phyloP scores from a whole-genome alignment of 2,329 filamentous ascomycete species.

The Blastomyces silverae region DNA sequence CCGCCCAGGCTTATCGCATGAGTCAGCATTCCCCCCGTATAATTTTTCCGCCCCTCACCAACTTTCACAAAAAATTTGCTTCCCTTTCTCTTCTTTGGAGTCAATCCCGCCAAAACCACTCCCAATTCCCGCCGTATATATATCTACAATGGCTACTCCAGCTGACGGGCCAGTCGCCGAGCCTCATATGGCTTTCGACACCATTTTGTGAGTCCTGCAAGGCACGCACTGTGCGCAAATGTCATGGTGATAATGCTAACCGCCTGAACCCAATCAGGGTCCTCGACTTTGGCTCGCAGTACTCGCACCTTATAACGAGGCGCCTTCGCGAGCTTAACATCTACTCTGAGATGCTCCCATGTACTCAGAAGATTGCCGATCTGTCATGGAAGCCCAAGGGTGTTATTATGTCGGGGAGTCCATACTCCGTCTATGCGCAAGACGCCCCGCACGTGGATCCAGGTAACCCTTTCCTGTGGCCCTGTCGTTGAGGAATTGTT shows the following conservation, averaged over 20 bases:
- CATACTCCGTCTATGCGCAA: conserved; percentile 73
- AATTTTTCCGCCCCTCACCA: conserved; percentile 5
- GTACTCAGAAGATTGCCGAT: conserved; percentile 71
- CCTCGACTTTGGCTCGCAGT: conserved; percentile 48
- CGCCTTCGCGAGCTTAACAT: conserved; percentile 71
- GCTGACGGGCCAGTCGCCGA: neutral
- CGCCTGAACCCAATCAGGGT: conserved; percentile 19
- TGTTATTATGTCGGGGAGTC: conserved; percentile 68
- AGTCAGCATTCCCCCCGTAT: neutral
- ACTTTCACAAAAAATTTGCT: neutral
- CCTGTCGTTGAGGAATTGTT: neutral
- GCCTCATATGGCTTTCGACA: conserved; percentile 45
- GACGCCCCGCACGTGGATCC: conserved; percentile 74
- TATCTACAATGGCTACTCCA: conserved; percentile 1
- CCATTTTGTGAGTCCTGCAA: conserved; percentile 47
- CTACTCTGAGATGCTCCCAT: conserved; percentile 82
- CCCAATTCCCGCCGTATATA: neutral
- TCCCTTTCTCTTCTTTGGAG: conserved; percentile 11
- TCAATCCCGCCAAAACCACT: conserved; percentile 7
- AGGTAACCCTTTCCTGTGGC: conserved; percentile 35
- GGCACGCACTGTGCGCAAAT: neutral
- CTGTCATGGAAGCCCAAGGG: conserved; percentile 75
- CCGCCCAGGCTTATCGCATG: neutral
- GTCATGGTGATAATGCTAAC: conserved; percentile 57
- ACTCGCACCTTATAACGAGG: conserved; percentile 66